Conservation (phyloP, 1,139 yeast species). For the Taphrina confusa region DNA sequence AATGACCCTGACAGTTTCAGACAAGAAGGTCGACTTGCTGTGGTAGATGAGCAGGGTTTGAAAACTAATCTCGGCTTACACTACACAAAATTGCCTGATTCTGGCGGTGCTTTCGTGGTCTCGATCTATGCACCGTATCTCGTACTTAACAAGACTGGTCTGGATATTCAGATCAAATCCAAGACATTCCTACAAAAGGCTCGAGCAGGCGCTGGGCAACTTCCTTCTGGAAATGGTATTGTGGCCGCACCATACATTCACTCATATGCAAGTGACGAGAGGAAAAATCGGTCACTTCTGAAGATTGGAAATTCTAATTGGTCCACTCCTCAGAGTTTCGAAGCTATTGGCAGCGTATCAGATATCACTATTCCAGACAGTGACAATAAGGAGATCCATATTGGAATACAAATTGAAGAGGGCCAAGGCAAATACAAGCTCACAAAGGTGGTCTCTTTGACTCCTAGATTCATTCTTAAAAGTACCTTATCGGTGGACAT, state of each 20-base stretch:
- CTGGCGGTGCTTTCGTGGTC: slow-evolving; percentile 48
- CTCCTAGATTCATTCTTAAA: slow-evolving; percentile 78
- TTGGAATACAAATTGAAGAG: slow-evolving; percentile 74
- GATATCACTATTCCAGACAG: slow-evolving; percentile 64
- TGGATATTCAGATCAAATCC: slow-evolving; percentile 62
- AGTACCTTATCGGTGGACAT: slow-evolving; percentile 63
- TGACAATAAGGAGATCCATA: slow-evolving; percentile 65
- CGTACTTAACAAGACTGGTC: slow-evolving; percentile 75
- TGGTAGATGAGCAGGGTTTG: slow-evolving; percentile 66
- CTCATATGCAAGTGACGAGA: slow-evolving; percentile 69
- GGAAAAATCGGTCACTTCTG: slow-evolving; percentile 68
- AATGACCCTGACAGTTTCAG: slow-evolving; percentile 58
- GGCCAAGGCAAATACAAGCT: slow-evolving; percentile 83
- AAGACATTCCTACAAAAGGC: slow-evolving; percentile 45
- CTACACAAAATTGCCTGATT: slow-evolving; percentile 50
- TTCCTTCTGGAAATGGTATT: slow-evolving; percentile 42
- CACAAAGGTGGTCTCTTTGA: slow-evolving; percentile 73
- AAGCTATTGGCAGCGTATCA: slow-evolving; percentile 80
- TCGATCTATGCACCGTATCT: slow-evolving; percentile 83
- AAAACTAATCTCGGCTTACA: slow-evolving; percentile 62
- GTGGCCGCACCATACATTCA: slow-evolving; percentile 71
- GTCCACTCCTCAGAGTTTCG: slow-evolving; percentile 79
- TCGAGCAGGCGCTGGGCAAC: slow-evolving; percentile 34
- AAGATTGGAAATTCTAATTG: slow-evolving; percentile 70
- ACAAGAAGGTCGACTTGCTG: slow-evolving; percentile 56